phyloP scores from a whole-genome alignment of 306 rosid species.

The Dryas drummondii region DNA sequence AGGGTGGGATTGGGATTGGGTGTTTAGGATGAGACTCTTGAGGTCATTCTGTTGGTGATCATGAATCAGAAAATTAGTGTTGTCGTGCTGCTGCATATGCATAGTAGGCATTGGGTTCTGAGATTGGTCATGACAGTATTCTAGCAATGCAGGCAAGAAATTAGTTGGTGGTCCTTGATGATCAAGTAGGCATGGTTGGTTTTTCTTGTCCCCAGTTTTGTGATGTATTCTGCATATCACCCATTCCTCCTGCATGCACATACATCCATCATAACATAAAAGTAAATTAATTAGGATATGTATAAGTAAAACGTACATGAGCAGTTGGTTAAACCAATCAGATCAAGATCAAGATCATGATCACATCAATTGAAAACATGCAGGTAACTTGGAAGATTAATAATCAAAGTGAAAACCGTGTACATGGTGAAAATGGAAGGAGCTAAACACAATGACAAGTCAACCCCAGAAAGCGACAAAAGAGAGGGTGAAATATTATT shows the following conservation, averaged over 20 bases:
- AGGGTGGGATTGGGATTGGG: background rate
- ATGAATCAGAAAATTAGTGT: background rate
- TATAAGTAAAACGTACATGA: too few relatives aligned
- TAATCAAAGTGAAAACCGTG: conserved; percentile 25
- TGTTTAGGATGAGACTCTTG: background rate
- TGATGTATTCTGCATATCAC: conserved; percentile 81
- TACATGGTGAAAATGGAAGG: background rate
- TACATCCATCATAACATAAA: too few relatives aligned
- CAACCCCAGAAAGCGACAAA: conserved; percentile 47
- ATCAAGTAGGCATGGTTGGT: conserved; percentile 13
- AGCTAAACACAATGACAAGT: conserved; percentile 7
- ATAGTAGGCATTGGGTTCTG: conserved; percentile 22
- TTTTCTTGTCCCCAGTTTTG: conserved; percentile 55
- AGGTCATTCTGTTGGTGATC: background rate
- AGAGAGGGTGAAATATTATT: background rate
- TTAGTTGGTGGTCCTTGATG: background rate
- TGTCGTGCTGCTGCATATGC: background rate
- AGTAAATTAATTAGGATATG: too few relatives aligned
- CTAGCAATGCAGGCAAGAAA: conserved; percentile 39
- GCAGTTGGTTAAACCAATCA: conserved; percentile 4
- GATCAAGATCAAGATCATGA: background rate
- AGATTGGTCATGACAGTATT: conserved; percentile 8
- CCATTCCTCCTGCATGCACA: conserved; percentile 69
- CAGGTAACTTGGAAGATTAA: background rate
- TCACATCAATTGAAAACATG: conserved; percentile 4